Conservation (phyloP, 129 eudicot species). For the Lonicera japonica region DNA sequence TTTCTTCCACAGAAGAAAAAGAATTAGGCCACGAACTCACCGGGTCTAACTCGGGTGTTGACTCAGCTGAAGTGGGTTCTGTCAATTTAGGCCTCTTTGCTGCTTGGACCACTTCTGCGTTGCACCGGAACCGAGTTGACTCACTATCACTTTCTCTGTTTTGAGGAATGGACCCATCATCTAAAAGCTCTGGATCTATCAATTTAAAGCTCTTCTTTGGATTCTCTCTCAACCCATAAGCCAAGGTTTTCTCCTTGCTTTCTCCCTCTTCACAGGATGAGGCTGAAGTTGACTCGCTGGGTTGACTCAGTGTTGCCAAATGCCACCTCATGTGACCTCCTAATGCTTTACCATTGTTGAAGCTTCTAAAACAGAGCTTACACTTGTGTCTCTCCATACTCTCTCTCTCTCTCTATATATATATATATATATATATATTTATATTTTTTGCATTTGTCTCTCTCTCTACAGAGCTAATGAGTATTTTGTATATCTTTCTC, state of each 20-base stretch:
- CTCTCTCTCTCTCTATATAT: too few relatives aligned
- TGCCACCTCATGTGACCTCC: conserved; percentile 45
- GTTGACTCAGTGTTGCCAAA: conserved; percentile 24
- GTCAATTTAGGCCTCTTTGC: conserved; percentile 1
- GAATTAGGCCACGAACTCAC: conserved; percentile 21
- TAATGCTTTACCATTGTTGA: conserved; percentile 25
- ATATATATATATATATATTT: too few relatives aligned
- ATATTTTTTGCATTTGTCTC: neutral
- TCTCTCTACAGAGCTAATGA: neutral
- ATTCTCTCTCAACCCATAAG: conserved; percentile 24
- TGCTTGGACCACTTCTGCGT: conserved; percentile 6
- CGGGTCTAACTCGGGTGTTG: conserved; percentile 26
- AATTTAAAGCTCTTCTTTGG: conserved; percentile 35
- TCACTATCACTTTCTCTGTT: conserved; percentile 38
- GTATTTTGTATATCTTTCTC: conserved; percentile 21
- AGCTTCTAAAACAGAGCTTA: conserved; percentile 27
- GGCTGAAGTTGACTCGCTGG: conserved; percentile 23
- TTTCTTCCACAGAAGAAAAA: conserved; percentile 31
- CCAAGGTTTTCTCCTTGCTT: conserved; percentile 4
- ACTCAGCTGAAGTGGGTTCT: conserved; percentile 20
- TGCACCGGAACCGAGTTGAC: conserved; percentile 18
- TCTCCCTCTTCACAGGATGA: conserved; percentile 3
- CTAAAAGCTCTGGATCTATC: conserved; percentile 27
- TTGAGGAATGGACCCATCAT: conserved; percentile 23
- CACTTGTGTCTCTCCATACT: conserved; percentile 25